These are phyloP conservation scores for Colletotrichum coccodes DNA, from an alignment of 2,329 filamentous ascomycete species.

Conservation along the genomic window DNA sequence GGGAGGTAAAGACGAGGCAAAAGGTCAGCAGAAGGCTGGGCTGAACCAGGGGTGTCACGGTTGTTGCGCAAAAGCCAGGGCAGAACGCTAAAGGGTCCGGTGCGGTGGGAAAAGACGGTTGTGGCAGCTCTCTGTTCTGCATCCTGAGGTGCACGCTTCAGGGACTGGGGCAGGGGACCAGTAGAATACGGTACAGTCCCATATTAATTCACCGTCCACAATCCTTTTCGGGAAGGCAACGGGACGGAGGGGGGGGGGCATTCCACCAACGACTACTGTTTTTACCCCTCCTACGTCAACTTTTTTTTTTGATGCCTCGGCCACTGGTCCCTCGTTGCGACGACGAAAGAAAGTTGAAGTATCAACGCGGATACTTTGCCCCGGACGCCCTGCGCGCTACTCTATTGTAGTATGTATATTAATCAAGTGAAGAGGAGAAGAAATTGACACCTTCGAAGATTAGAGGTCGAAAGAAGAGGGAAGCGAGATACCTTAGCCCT, in stretches of 20 bases:
- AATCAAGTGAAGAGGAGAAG: no score
- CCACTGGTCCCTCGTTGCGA: conserved; percentile 12
- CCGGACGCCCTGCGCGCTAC: no score
- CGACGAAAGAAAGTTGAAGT: not conserved
- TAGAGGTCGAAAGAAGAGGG: not conserved
- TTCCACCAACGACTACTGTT: conserved; percentile 20
- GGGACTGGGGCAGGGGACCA: conserved; percentile 17
- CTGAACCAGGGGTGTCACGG: conserved; percentile 15
- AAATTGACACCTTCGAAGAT: not conserved
- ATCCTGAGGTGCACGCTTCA: not conserved
- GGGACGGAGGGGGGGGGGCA: conserved; percentile 8
- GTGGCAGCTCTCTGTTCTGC: conserved; percentile 19
- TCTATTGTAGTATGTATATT: no score
- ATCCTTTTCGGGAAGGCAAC: not conserved
- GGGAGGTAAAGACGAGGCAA: not conserved
- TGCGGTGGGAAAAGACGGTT: conserved; percentile 23
- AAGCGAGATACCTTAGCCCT: not conserved
- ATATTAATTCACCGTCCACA: not conserved
- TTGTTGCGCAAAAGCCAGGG: conserved; percentile 14
- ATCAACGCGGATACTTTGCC: not conserved
- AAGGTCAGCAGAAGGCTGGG: not conserved
- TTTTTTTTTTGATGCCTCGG: conserved; percentile 13
- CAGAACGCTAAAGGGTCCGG: conserved; percentile 21
- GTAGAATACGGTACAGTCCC: not conserved
- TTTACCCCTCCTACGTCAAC: conserved; percentile 34